Conservation (phyloP, 768 basidiomycete genomes). For the Phaeotremella skinneri region DNA sequence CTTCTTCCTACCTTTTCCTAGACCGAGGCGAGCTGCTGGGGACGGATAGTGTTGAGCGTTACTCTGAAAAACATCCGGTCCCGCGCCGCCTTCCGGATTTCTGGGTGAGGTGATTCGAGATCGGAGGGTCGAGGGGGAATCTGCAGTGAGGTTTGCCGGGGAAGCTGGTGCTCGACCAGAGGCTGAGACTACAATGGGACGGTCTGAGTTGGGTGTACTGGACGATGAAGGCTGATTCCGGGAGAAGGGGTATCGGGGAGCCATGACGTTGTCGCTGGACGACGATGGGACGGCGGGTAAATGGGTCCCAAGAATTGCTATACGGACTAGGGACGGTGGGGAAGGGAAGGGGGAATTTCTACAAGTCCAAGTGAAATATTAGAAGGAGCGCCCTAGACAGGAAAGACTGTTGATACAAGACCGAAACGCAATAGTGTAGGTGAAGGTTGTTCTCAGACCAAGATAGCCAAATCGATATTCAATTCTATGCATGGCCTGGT, state of each 20-base stretch:
- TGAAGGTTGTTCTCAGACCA: no score
- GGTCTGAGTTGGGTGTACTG: conserved; percentile 1
- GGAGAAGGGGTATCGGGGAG: conserved; percentile 21
- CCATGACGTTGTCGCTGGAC: conserved; percentile 11
- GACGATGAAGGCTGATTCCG: conserved; percentile 19
- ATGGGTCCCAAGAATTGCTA: no score
- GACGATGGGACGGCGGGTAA: no score
- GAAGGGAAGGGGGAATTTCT: background rate
- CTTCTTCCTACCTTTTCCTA: conserved; percentile 19
- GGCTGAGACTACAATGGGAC: conserved; percentile 25
- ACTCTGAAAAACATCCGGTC: conserved; percentile 17
- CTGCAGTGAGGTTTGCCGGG: conserved; percentile 20
- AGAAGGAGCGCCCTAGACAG: no score
- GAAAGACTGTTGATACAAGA: no score
- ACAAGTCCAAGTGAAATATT: no score
- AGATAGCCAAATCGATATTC: no score
- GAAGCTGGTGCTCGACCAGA: conserved; percentile 21
- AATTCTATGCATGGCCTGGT: no score
- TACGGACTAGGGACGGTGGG: background rate
- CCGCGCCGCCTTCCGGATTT: background rate
- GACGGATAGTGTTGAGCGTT: conserved; percentile 27
- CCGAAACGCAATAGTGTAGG: no score
- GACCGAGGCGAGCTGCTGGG: conserved; percentile 11
- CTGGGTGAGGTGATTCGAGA: conserved; percentile 30
- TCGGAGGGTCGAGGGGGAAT: conserved; percentile 26